Evolutionary conservation across 495 filamentous ascomycete species (phyloP), one percentile per base, ranked within the genome.

Genomic region (Xylaria flabelliformis): DNA sequence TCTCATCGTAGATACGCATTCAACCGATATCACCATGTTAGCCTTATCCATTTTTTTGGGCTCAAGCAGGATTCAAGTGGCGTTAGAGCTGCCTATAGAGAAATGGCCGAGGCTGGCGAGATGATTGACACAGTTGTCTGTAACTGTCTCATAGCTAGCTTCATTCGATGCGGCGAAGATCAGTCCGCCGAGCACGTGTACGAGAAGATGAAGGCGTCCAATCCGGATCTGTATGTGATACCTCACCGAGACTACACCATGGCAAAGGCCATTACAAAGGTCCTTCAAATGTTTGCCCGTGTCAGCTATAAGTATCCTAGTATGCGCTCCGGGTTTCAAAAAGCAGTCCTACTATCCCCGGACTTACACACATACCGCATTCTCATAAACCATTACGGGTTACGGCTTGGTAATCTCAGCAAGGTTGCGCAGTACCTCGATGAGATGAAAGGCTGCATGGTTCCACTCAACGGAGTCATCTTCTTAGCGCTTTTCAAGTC

Each of bases 121-220:
- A 88, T 97, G 19, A 90, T 99, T 41, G 95, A 98, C 79, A 96
- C 94, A 0, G 87, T 91, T 6, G 92, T 93, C 15, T 83, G 98
- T 75, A 98, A 98, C 77, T 91, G 91, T 71, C 86, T 98, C 74
- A 92, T 97, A 70, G 85, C 89, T 2, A 90, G 94, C 2, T 87
- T 98, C 29, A 82, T 98, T 50, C 85, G 87, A 69, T 88, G 90
- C 3, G 90, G 91, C 39, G 93, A 98, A 74, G 82, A 88, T 4
- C 79, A 83, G 32, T 90, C 91, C 1, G 97, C 94, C 3, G 90
- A 94, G 75, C 85, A 90, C 58, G 84, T 97, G 5, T 97, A 97
- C 79, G 85, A 89, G 66, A 89, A 91, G 59, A 97, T 98, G 94
- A 94, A 92, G 78, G 77, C 88, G 19, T 79, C 84, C n/a, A 80